Base-by-base conservation (phyloP, 1,139 yeast genomes). In the Saccharomyces uvarum region DNA sequence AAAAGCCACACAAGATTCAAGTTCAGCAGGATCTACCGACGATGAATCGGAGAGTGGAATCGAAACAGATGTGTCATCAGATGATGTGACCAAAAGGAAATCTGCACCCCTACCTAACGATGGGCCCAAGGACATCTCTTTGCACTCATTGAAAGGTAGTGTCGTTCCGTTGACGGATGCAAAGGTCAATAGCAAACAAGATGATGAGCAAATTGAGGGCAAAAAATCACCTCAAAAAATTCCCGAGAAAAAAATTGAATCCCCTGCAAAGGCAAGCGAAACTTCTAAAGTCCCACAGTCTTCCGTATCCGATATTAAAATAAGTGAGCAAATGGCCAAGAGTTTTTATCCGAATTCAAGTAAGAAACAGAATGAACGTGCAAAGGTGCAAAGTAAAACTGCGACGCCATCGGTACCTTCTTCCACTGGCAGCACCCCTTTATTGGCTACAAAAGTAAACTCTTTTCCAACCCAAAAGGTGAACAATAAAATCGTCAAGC, bases 51-150 rank as follows among this genome's bases (percentile, higher is more conserved):
- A 57, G 42, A 61, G 63, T 51, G 68, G 63, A 11, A 61, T 65
- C 28, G 68, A 65, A 52, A 63, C 70, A 5, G 71, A 64, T 44
- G 55, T 55, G 8, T 61, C 63, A 9, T 56, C 63, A 32, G 68
- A 60, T 7, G 63, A 63, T 44, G 70, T 60, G 29, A 57, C 54
- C 38, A 60, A 56, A 49, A 60, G 59, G 42, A 62, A 60, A 33
- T 56, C 54, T 28, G 49, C n/a, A 19, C 29, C 28, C 28, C 9
- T 21, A 11, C 3, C 29, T n/a, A 42, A n/a, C 19, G 48, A 32
- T 9, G 16, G 24, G 7, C 38, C 47, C 49, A 24, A 44, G 13
- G 19, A 27, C 14, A 29, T 24, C 16, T 44, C 31, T 7, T 29
- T 49, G n/a, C 51, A 16, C 13, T 16, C 11, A 33, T 13, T 33